phyloP scores from a whole-genome alignment of 2,329 filamentous ascomycete species.

The Diplocarpon rosae region DNA sequence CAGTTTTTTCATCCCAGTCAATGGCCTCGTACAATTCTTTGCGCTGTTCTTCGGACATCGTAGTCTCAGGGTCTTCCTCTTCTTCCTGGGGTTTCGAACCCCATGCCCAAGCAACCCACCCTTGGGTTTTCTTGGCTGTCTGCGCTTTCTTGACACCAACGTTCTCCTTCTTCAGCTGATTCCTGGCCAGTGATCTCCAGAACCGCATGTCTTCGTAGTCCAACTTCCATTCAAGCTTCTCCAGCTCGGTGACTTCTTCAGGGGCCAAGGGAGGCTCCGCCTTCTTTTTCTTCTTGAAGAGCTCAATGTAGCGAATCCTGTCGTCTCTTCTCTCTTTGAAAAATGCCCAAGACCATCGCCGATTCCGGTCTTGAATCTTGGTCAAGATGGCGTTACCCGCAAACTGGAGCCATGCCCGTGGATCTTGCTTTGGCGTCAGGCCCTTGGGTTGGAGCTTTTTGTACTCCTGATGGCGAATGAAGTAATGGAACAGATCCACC shows the following conservation, averaged over 20 bases:
- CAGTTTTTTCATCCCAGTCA: slow-evolving; percentile 95
- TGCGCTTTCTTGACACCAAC: slow-evolving; percentile 68
- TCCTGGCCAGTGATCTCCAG: slow-evolving; percentile 89
- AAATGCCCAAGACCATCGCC: slow-evolving; percentile 91
- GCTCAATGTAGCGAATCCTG: slow-evolving; percentile 73
- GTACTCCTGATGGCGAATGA: slow-evolving; percentile 94
- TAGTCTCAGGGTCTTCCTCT: slow-evolving; percentile 61
- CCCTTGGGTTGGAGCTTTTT: slow-evolving; percentile 82
- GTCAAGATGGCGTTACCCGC: slow-evolving; percentile 79
- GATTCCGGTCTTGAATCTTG: slow-evolving; percentile 92
- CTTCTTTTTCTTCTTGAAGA: slow-evolving; percentile 86
- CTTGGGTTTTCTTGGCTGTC: slow-evolving; percentile 54
- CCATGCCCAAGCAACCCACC: slow-evolving; percentile 90
- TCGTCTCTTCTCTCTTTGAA: slow-evolving; percentile 89
- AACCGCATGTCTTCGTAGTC: slow-evolving; percentile 93
- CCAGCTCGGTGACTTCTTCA: slow-evolving; percentile 61
- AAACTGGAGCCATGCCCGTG: slow-evolving; percentile 84
- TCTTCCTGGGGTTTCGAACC: slow-evolving; percentile 55
- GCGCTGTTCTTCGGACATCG: slow-evolving; percentile 90
- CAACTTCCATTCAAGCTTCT: slow-evolving; percentile 73
- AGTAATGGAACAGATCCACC: slow-evolving; percentile 96
- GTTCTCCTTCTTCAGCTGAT: slow-evolving; percentile 91
- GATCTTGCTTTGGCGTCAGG: slow-evolving; percentile 74
- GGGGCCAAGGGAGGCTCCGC: slow-evolving; percentile 56
- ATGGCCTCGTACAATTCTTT: slow-evolving; percentile 96